Percentiles rank a stretch among this genome's conserved stretches.
phyloP scores from a whole-genome alignment of 2,329 filamentous ascomycete genomes.

The Phaeoacremonium minimum region DNA sequence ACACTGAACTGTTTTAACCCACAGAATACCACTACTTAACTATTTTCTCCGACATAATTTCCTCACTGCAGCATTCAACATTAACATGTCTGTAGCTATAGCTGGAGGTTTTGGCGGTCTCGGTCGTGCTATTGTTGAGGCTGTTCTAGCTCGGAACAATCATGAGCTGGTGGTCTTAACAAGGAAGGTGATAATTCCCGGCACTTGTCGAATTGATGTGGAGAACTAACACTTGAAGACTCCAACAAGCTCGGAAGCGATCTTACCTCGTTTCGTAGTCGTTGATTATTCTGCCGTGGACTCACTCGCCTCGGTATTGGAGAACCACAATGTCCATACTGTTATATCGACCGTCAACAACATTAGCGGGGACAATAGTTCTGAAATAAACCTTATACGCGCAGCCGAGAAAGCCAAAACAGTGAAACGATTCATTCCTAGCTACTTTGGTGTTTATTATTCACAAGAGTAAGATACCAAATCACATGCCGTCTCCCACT shows the following conservation, averaged over 20 bases:
- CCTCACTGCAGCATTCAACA: no score
- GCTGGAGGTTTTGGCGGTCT: constrained; percentile 40
- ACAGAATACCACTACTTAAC: no score
- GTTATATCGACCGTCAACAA: constrained; percentile 40
- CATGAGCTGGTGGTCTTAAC: constrained; percentile 34
- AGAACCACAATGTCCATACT: constrained; percentile 33
- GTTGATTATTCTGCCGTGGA: constrained; percentile 22
- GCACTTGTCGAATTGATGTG: no score
- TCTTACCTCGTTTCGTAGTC: constrained; percentile 17
- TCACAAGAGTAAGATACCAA: no score
- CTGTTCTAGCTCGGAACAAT: constrained; percentile 25
- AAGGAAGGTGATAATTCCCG: constrained; percentile 33
- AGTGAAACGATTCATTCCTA: constrained; percentile 37
- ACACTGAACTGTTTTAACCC: no score
- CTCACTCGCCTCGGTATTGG: constrained; percentile 16
- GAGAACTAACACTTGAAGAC: neutral
- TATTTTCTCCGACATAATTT: no score
- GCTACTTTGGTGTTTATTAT: constrained; percentile 33
- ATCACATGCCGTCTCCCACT: no score
- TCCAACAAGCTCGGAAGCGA: constrained; percentile 5
- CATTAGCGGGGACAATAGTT: constrained; percentile 19
- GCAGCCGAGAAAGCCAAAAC: constrained; percentile 31
- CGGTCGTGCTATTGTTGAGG: constrained; percentile 41
- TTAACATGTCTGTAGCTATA: constrained; percentile 37
- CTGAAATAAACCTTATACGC: constrained; percentile 36